These are phyloP conservation scores for Gelatoporia subvermispora DNA, from an alignment of 768 basidiomycete species.

Conservation along the genomic window DNA sequence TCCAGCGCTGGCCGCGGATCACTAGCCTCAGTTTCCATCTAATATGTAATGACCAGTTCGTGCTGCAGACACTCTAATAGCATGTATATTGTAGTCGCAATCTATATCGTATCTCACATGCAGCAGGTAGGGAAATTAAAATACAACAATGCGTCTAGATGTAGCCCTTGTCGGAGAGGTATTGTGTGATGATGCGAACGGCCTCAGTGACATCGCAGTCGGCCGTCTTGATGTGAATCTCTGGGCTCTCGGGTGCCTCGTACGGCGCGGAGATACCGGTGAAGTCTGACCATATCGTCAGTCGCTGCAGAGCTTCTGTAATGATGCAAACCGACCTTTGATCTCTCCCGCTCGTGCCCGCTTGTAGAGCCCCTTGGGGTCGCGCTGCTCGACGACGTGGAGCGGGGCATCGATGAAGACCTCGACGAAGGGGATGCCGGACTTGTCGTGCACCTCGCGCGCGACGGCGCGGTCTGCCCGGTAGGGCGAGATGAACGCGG, in stretches of 20 bases:
- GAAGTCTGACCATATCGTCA: slow-evolving; percentile 61
- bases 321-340: slow-evolving; percentile 59
- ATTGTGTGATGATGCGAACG: slow-evolving; percentile 73
- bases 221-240: slow-evolving; percentile 90
- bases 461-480: slow-evolving; percentile 78
- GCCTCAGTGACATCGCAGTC: slow-evolving; percentile 73
- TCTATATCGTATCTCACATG: background rate
- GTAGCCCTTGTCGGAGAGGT: slow-evolving; percentile 66
- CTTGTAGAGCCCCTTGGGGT: slow-evolving; percentile 97
- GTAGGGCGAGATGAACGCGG: slow-evolving; percentile 99
- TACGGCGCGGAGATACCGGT: slow-evolving; percentile 98
- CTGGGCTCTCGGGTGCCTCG: slow-evolving; percentile 79
- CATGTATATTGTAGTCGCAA: slow-evolving; percentile 3
- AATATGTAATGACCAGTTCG: slow-evolving; percentile 2
- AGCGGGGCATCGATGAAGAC: slow-evolving; percentile 94
- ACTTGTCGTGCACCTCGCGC: slow-evolving; percentile 72
- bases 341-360: slow-evolving; percentile 95
- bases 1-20: slow-evolving; percentile 7
- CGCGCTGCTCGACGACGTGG: slow-evolving; percentile 80
- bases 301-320: background rate
- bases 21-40: slow-evolving; percentile 3
- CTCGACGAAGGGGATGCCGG: slow-evolving; percentile 81
- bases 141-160: slow-evolving; percentile 28
- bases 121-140: background rate
- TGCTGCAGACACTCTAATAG: slow-evolving; percentile 6